Base-by-base conservation (phyloP, 2,329 filamentous ascomycete genomes). In the Penicillium vulpinum region DNA sequence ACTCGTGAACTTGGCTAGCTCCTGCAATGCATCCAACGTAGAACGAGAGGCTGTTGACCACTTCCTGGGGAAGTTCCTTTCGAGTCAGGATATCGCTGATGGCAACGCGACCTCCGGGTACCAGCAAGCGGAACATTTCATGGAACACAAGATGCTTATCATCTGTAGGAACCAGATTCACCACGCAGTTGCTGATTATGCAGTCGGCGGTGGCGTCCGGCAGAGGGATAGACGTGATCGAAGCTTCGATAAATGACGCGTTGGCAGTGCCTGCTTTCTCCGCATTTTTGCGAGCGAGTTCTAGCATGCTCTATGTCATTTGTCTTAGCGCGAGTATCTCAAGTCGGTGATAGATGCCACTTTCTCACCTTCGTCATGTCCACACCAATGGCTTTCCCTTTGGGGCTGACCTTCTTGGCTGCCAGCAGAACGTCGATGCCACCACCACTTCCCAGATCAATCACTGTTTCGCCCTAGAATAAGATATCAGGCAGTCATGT, bases 151-250 rank as follows among this genome's bases (percentile, higher is more conserved):
- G 58, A 6, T 73, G 76, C 65, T 86, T 87, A 10, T 87, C 81
- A 0, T 59, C 55, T 9, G 71, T 67, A 0, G 83, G 83, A 1
- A 86, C 81, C 0, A 86, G 80, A 61, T 86, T 87, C 57, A 87
- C 72, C 26, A 86, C 84, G 57, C 85, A 88, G 70, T 88, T 88
- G 60, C 80, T 83, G 60, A 87, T 85, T 55, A 88, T 79, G 63
- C 81, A 82, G 69, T 86, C 78, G 18, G 78, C 81, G 16, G 66
- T 79, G 9, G 58, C 64, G 10, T 70, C 61, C 1, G 73, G 66
- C 0, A 86, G 70, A 0, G 77, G 70, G 21, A 85, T 79, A 4
- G 72, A 62, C 0, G 81, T 85, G 64, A 88, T 86, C 18, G 64
- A 66, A 2, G 77, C 73, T 57, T 84, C 70, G 56, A 85, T 62